A percentile compares a stretch with the other conserved stretches of the same genome.
Conservation (phyloP, 2,329 filamentous ascomycete genomes). For the Ceratocystis ficicola region DNA sequence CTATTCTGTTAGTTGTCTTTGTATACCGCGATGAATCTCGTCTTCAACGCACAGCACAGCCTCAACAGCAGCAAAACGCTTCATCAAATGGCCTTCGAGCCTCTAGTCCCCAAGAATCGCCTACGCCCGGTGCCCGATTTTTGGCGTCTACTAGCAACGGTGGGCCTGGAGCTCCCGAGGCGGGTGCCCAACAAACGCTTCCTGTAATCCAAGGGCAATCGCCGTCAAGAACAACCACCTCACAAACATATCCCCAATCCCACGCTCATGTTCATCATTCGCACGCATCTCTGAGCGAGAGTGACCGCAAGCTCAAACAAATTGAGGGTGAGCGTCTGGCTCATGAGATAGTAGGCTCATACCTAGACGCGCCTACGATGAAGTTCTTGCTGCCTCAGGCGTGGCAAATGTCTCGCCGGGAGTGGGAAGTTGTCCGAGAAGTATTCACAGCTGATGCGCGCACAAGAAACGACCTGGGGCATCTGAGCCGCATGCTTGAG, state of each 20-base stretch:
- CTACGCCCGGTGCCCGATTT: slow-evolving; percentile 27
- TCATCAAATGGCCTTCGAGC: neutral
- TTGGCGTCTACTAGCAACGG: neutral
- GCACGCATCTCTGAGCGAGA: slow-evolving; percentile 5
- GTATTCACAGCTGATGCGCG: slow-evolving; percentile 55
- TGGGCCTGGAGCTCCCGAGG: neutral
- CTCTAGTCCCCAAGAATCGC: slow-evolving; percentile 25
- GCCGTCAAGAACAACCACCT: neutral
- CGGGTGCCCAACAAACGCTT: slow-evolving; percentile 27
- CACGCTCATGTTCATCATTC: neutral
- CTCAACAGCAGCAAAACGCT: neutral
- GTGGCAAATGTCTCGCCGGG: slow-evolving; percentile 53
- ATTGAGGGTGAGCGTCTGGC: slow-evolving; percentile 44
- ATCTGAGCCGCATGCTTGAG: slow-evolving; percentile 45
- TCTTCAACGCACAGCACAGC: neutral
- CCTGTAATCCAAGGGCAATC: slow-evolving; percentile 14
- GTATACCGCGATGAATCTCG: slow-evolving; percentile 56
- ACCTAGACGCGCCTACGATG: slow-evolving; percentile 52
- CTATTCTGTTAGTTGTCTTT: slow-evolving; percentile 71
- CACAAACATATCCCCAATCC: neutral
- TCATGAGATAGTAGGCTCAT: slow-evolving; percentile 49
- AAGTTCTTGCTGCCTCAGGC: slow-evolving; percentile 58
- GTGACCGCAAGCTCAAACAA: slow-evolving; percentile 18
- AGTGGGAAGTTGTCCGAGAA: slow-evolving; percentile 60
- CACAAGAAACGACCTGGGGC: slow-evolving; percentile 49